Evolutionary conservation across 2,329 filamentous ascomycete species (phyloP).

Genomic region (Malbranchea zuffiana): DNA sequence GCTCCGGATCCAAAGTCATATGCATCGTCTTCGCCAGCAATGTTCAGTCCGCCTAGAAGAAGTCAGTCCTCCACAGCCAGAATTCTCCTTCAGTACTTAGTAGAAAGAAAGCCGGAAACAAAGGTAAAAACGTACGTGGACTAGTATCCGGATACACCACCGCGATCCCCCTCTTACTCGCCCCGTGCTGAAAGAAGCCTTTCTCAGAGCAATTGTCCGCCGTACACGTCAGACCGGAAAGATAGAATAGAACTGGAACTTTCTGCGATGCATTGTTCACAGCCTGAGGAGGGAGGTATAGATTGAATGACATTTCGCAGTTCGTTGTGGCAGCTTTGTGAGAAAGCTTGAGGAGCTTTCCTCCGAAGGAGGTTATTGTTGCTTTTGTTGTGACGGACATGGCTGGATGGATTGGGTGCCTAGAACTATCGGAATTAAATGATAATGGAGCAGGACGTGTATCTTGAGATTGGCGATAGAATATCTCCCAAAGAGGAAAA

Average conservation of each 20-base stretch:
- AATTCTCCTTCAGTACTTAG: neutral
- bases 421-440: no score
- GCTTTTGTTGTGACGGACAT: slow-evolving; percentile 87
- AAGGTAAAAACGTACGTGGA: slow-evolving; percentile 49
- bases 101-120: neutral
- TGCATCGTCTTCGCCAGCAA: slow-evolving; percentile 72
- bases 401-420: no score
- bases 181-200: slow-evolving; percentile 83
- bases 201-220: slow-evolving; percentile 67
- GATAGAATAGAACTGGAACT: slow-evolving; percentile 80
- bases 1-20: slow-evolving; percentile 91
- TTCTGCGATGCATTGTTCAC: slow-evolving; percentile 43
- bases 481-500: no score
- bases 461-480: no score
- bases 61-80: neutral
- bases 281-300: slow-evolving; percentile 74
- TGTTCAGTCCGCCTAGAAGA: slow-evolving; percentile 55
- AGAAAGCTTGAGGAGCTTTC: slow-evolving; percentile 85
- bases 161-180: slow-evolving; percentile 72
- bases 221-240: slow-evolving; percentile 89
- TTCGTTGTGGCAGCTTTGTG: slow-evolving; percentile 69
- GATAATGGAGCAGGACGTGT: no score
- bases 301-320: slow-evolving; percentile 84
- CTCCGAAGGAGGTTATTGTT: slow-evolving; percentile 83
- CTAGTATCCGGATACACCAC: slow-evolving; percentile 92